Conservation (phyloP, 306 rosid genomes). For the Ormosia emarginata region DNA sequence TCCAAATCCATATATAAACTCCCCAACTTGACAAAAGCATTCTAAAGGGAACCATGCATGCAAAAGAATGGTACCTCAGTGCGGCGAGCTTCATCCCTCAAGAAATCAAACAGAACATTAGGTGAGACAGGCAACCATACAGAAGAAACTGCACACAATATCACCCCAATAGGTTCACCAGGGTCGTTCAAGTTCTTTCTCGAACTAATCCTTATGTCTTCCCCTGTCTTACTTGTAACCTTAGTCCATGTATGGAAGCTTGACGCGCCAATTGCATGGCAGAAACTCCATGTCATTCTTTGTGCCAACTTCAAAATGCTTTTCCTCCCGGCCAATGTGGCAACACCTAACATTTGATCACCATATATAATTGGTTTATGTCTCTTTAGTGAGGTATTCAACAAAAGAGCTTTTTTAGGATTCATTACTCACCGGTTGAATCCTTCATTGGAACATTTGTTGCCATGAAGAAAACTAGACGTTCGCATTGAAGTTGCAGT, state of each 20-base stretch:
- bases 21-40: background rate
- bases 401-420: background rate
- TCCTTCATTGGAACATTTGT: constrained; percentile 98
- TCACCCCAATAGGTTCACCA: constrained; percentile 85
- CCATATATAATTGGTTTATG: background rate
- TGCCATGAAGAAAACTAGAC: constrained; percentile 78
- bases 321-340: constrained; percentile 92
- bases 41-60: background rate
- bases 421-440: constrained; percentile 38
- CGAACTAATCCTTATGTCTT: constrained; percentile 79
- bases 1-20: background rate
- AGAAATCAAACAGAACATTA: constrained; percentile 59
- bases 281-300: constrained; percentile 80
- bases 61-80: constrained; percentile 49
- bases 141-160: constrained; percentile 89
- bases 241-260: constrained; percentile 87
- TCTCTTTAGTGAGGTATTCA: background rate
- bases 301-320: constrained; percentile 89
- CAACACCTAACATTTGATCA: constrained; percentile 56
- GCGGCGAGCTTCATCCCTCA: constrained; percentile 74
- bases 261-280: constrained; percentile 84
- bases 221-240: constrained; percentile 76
- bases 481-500: constrained; percentile 88
- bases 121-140: constrained; percentile 86
- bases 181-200: constrained; percentile 95